Percentiles rank a stretch among this genome's conserved stretches.
phyloP scores from a whole-genome alignment of 1,139 yeast genomes.

The Pneumocystis murina region DNA sequence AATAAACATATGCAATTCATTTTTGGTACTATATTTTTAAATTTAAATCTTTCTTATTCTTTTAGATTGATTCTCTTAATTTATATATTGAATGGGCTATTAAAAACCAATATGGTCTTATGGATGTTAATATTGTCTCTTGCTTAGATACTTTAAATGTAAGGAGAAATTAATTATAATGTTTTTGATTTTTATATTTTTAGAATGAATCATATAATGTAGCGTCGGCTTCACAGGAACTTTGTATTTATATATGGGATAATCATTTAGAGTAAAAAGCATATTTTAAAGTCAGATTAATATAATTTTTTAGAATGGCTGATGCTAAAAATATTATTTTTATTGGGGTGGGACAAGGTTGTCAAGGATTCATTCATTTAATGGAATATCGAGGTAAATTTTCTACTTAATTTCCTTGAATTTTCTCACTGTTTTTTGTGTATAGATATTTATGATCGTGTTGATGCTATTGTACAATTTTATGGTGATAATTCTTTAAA shows the following conservation, averaged over 20 bases:
- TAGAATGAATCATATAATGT: constrained; percentile 41
- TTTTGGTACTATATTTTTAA: constrained; percentile 25
- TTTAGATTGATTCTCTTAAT: constrained; percentile 39
- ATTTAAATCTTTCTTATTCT: not conserved
- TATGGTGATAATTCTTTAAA: not conserved
- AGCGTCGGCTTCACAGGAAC: constrained; percentile 53
- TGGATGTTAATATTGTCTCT: constrained; percentile 67
- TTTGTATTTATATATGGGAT: constrained; percentile 74
- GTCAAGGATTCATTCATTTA: constrained; percentile 72
- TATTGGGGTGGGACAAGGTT: constrained; percentile 82
- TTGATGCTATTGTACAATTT: not conserved
- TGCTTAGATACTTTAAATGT: constrained; percentile 21
- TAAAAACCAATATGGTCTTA: constrained; percentile 51
- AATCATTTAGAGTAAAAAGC: constrained; percentile 44
- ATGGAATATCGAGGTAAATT: constrained; percentile 50
- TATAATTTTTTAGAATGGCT: constrained; percentile 28
- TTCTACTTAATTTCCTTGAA: not conserved
- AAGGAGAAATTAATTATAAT: not conserved
- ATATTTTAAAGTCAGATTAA: constrained; percentile 18
- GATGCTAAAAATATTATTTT: constrained; percentile 57
- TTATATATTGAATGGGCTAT: constrained; percentile 45
- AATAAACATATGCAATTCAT: constrained; percentile 55
- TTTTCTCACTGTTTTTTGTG: not conserved
- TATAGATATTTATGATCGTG: not conserved
- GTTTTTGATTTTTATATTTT: not conserved